Percentiles rank a stretch among this genome's conserved stretches.
Evolutionary conservation across 192 early-diverging fungal species (phyloP).

Genomic region (Pilobolus umbonatus): DNA sequence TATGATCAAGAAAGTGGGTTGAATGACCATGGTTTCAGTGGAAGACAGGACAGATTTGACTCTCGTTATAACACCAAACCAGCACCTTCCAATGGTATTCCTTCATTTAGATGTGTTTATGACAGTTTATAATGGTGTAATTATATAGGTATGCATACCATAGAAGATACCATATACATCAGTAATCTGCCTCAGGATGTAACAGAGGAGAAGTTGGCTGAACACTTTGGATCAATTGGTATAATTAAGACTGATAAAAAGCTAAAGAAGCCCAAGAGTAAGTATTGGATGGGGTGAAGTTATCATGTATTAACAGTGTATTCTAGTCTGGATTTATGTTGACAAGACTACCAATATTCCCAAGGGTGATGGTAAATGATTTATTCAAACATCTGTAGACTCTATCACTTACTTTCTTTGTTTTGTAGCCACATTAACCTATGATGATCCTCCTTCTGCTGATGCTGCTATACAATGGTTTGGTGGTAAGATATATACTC

Average conservation of each 20-base stretch:
- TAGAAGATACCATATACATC: slow-evolving; percentile 67
- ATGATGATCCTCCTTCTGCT: slow-evolving; percentile 66
- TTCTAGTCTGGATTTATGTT: slow-evolving; percentile 62
- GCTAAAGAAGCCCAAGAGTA: slow-evolving; percentile 57
- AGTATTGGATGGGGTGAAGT: slow-evolving; percentile 30
- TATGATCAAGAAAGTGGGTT: slow-evolving; percentile 4
- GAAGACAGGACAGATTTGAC: not conserved
- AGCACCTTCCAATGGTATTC: not conserved
- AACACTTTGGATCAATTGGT: slow-evolving; percentile 66
- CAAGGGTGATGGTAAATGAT: slow-evolving; percentile 62
- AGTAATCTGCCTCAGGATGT: slow-evolving; percentile 54
- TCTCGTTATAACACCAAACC: not conserved
- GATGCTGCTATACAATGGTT: slow-evolving; percentile 75
- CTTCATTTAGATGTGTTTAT: not conserved
- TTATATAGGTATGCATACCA: slow-evolving; percentile 12
- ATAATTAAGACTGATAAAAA: slow-evolving; percentile 68
- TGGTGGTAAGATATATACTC: slow-evolving; percentile 42
- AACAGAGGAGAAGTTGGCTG: slow-evolving; percentile 57
- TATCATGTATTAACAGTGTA: slow-evolving; percentile 37
- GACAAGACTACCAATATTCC: slow-evolving; percentile 58
- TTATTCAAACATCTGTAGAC: too few relatives aligned
- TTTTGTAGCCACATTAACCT: slow-evolving; percentile 61
- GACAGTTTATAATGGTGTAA: not conserved
- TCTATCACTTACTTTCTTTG: not conserved
- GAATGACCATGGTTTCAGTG: not conserved